Evolutionary conservation across 768 basidiomycete species (phyloP).

Genomic region (Cystofilobasidium macerans): DNA sequence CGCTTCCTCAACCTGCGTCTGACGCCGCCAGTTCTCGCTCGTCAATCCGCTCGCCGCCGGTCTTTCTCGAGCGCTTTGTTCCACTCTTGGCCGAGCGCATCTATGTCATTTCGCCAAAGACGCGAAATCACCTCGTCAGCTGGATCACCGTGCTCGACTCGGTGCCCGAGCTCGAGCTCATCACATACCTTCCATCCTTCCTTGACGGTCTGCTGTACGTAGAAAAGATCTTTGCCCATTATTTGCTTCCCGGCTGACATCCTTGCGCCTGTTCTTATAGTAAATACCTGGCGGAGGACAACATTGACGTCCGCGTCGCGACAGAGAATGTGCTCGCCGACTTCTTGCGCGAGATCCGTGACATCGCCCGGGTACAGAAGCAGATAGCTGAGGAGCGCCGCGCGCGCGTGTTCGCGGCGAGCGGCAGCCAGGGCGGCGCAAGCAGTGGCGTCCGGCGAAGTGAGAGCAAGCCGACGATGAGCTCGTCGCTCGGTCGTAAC

Average conservation of each 20-base stretch:
- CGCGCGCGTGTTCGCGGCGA: slow-evolving; percentile 18
- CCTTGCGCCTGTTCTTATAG: slow-evolving; percentile 40
- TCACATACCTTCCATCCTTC: slow-evolving; percentile 88
- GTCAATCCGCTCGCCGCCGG: slow-evolving; percentile 35
- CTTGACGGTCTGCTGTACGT: slow-evolving; percentile 77
- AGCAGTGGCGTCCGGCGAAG: slow-evolving; percentile 35
- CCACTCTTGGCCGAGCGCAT: slow-evolving; percentile 86
- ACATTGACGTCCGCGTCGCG: slow-evolving; percentile 79
- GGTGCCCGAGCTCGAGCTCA: slow-evolving; percentile 88
- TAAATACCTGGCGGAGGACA: slow-evolving; percentile 90
- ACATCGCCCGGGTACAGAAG: slow-evolving; percentile 64
- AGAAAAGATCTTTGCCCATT: slow-evolving; percentile 39
- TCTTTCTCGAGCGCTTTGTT: slow-evolving; percentile 88
- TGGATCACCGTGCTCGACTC: slow-evolving; percentile 95
- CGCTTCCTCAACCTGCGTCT: slow-evolving; percentile 13
- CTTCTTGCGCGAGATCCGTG: slow-evolving; percentile 79
- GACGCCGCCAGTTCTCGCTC: slow-evolving; percentile 36
- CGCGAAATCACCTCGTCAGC: slow-evolving; percentile 86
- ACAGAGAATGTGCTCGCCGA: slow-evolving; percentile 81
- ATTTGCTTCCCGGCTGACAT: not conserved
- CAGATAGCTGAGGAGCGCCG: slow-evolving; percentile 44
- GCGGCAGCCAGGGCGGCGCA: slow-evolving; percentile 4
- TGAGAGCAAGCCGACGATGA: slow-evolving; percentile 32
- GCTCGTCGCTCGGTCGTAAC: not conserved
- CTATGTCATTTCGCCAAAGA: slow-evolving; percentile 89